phyloP scores from a whole-genome alignment of 148 eudicot species.

The Vaccinium vitisidaea region DNA sequence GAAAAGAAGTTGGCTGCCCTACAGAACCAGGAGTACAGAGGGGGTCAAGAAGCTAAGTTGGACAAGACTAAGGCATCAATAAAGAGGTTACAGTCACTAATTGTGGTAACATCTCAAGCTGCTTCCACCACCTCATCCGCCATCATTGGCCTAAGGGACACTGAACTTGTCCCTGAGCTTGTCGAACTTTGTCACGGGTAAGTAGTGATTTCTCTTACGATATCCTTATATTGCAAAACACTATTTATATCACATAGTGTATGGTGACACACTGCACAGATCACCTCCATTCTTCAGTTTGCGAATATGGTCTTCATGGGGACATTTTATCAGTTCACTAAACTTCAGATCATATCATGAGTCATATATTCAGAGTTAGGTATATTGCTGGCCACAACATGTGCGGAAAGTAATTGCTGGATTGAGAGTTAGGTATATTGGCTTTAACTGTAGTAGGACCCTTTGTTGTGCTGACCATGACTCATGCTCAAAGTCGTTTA shows the following conservation, averaged over 20 bases:
- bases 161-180: slow-evolving; percentile 90
- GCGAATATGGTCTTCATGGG: background rate
- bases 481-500: background rate
- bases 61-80: slow-evolving; percentile 91
- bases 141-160: slow-evolving; percentile 66
- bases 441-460: slow-evolving; percentile 24
- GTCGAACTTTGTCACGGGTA: slow-evolving; percentile 96
- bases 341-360: background rate
- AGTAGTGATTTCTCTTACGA: slow-evolving; percentile 31
- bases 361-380: no score
- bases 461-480: slow-evolving; percentile 6
- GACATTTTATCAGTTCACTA: background rate
- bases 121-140: slow-evolving; percentile 85
- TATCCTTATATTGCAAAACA: background rate
- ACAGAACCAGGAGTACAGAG: slow-evolving; percentile 79
- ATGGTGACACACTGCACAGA: background rate
- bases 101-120: slow-evolving; percentile 90
- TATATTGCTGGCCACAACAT: background rate
- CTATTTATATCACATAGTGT: background rate
- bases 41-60: slow-evolving; percentile 75
- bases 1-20: slow-evolving; percentile 79
- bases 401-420: slow-evolving; percentile 22
- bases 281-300: background rate
- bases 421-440: slow-evolving; percentile 30
- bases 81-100: slow-evolving; percentile 74